A percentile compares a stretch with the other conserved stretches of the same genome.
Conservation (phyloP, 345 rosid species). For the Hypericum perforatum region DNA sequence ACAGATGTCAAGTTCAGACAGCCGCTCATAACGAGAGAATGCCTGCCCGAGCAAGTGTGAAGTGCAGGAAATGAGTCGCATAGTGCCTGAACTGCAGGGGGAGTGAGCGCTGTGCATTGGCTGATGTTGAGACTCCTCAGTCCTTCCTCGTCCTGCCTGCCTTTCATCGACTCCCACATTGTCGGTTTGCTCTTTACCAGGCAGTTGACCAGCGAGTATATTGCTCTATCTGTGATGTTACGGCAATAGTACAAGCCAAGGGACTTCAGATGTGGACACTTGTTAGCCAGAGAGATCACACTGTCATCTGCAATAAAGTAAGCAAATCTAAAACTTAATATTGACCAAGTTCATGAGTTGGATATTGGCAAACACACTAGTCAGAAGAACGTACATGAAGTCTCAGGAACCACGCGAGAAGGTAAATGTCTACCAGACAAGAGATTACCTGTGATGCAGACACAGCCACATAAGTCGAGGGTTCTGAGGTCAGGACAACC, state of each 20-base stretch:
- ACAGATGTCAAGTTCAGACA: slow-evolving; percentile 83
- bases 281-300: slow-evolving; percentile 72
- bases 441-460: slow-evolving; percentile 59
- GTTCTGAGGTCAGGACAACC: slow-evolving; percentile 86
- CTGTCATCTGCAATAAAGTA: slow-evolving; percentile 51
- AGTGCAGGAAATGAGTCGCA: slow-evolving; percentile 92
- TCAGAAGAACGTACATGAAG: not conserved
- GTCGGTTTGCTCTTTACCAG: slow-evolving; percentile 54
- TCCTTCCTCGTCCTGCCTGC: slow-evolving; percentile 57
- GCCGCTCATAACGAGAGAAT: slow-evolving; percentile 95
- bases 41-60: slow-evolving; percentile 92
- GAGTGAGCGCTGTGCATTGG: slow-evolving; percentile 94
- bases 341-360: no score
- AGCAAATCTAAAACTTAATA: not conserved
- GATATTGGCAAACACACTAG: no score
- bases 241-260: slow-evolving; percentile 83
- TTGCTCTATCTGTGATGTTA: slow-evolving; percentile 80
- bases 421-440: not conserved
- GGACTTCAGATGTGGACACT: slow-evolving; percentile 68
- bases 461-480: slow-evolving; percentile 79
- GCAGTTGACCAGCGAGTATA: slow-evolving; percentile 70
- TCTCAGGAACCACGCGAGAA: not conserved
- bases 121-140: slow-evolving; percentile 85
- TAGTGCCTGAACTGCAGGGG: slow-evolving; percentile 83
- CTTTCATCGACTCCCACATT: slow-evolving; percentile 49